These are phyloP conservation scores for Salix viminalis DNA, from an alignment of 345 rosid species.

Conservation along the genomic window DNA sequence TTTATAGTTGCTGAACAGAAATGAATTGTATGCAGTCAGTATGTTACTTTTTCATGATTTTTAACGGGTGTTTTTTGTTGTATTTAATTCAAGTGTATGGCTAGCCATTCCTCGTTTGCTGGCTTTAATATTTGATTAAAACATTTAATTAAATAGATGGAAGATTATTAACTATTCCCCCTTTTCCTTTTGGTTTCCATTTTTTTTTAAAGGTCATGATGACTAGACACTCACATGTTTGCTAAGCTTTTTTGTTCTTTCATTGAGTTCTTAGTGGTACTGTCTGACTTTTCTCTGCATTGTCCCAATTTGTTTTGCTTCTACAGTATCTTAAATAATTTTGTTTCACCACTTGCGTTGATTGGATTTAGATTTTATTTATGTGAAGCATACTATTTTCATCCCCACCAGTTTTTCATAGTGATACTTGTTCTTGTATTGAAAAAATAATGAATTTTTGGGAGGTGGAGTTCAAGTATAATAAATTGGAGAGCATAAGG, in stretches of 20 bases:
- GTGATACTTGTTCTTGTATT: not conserved
- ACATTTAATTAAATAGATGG: slow-evolving; percentile 1
- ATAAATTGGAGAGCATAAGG: slow-evolving; percentile 13
- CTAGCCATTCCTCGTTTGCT: not conserved
- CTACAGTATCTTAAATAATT: not conserved
- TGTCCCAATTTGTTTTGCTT: not conserved
- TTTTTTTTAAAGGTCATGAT: slow-evolving; percentile 2
- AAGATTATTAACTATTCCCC: not conserved
- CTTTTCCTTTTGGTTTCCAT: not conserved
- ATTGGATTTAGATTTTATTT: slow-evolving; percentile 11
- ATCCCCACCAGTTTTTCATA: slow-evolving; percentile 13
- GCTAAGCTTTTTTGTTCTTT: not conserved
- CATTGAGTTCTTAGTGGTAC: not conserved
- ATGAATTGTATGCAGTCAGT: not conserved
- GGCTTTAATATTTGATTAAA: slow-evolving; percentile 13
- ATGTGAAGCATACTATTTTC: slow-evolving; percentile 8
- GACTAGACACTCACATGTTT: not conserved
- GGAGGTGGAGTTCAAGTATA: slow-evolving; percentile 24
- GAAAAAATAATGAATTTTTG: not conserved
- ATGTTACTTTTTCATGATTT: slow-evolving; percentile 1
- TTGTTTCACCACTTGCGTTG: slow-evolving; percentile 1
- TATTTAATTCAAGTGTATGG: not conserved
- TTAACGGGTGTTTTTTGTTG: not conserved
- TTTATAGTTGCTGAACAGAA: slow-evolving; percentile 2
- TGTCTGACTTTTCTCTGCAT: not conserved